Evolutionary conservation across 139 green algal species (phyloP).

Genomic region (Desmodesmus armatus): DNA sequence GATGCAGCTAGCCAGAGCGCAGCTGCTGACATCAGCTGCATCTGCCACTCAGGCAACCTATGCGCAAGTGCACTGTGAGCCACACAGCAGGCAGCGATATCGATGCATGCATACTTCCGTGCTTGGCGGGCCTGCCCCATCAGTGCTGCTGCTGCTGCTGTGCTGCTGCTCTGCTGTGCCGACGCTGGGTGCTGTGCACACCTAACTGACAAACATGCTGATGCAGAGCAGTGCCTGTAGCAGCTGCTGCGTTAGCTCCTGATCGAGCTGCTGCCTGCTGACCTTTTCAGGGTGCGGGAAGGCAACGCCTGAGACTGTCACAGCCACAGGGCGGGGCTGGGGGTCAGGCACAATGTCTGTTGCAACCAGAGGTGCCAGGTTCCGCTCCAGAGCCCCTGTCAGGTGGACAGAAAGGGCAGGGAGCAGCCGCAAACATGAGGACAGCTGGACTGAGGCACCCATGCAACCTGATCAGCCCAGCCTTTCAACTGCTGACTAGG

Average conservation of each 20-base stretch:
- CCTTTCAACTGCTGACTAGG: too few species aligned
- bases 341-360: conserved; percentile 33
- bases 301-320: conserved; percentile 66
- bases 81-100: too few species aligned
- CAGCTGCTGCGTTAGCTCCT: background rate
- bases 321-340: conserved; percentile 43
- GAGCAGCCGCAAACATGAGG: background rate
- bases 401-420: background rate
- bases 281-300: conserved; percentile 95
- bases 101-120: too few species aligned
- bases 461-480: too few species aligned
- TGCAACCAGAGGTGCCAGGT: conserved; percentile 66
- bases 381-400: conserved; percentile 71
- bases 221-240: background rate
- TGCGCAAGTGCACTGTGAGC: too few species aligned
- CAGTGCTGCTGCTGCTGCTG: conserved; percentile 7
- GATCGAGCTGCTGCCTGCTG: background rate
- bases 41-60: background rate
- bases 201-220: background rate
- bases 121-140: background rate
- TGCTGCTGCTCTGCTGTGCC: background rate
- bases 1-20: background rate
- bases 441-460: too few species aligned
- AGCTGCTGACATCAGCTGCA: background rate
- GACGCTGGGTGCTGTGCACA: background rate